Percentiles rank a stretch among this genome's conserved stretches.
These are phyloP conservation scores for Neurospora sp. DNA, from an alignment of 495 filamentous ascomycete genomes.

Conservation along the genomic window DNA sequence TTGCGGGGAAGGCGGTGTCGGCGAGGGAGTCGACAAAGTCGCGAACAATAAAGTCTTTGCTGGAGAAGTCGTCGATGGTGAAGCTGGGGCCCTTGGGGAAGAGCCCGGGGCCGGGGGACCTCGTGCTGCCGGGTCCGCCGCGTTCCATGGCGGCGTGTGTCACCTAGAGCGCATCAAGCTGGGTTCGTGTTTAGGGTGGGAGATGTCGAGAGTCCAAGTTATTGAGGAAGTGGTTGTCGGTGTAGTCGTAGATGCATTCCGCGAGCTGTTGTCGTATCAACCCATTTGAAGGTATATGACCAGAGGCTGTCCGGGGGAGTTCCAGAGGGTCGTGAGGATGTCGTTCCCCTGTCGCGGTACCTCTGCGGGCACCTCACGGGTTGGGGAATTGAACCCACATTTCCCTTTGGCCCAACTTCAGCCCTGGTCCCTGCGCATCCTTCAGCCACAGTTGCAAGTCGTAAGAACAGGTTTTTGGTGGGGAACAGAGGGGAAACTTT, in stretches of 20 bases:
- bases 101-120: constrained; percentile 63
- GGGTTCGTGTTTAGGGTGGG: background rate
- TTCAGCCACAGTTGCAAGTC: background rate
- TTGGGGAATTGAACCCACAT: background rate
- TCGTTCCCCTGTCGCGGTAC: background rate
- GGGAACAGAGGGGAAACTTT: background rate
- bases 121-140: constrained; percentile 34
- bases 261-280: background rate
- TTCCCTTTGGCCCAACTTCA: background rate
- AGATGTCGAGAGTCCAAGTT: background rate
- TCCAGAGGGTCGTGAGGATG: background rate
- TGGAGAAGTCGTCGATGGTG: constrained; percentile 80
- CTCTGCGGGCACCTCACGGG: background rate
- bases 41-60: constrained; percentile 89
- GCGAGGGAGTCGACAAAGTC: constrained; percentile 94
- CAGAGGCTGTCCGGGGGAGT: background rate
- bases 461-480: background rate
- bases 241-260: background rate
- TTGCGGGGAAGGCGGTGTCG: constrained; percentile 63
- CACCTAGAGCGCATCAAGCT: constrained; percentile 10
- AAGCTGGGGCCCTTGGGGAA: constrained; percentile 74
- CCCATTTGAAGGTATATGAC: background rate
- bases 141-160: constrained; percentile 32
- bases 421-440: background rate
- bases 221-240: background rate